These are phyloP conservation scores for Rhodamnia argentea DNA, from an alignment of 345 rosid genomes.

Conservation along the genomic window DNA sequence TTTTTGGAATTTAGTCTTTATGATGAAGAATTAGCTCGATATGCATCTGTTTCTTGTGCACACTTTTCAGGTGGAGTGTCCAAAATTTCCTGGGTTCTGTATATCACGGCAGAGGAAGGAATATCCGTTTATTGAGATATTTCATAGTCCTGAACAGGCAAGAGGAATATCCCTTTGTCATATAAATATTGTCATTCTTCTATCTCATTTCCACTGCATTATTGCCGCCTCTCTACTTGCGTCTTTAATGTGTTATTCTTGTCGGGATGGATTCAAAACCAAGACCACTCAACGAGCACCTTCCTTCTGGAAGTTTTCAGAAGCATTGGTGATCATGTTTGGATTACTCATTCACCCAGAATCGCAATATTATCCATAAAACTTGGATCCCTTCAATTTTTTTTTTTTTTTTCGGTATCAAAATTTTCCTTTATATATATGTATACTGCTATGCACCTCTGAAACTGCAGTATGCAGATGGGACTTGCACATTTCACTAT, in stretches of 20 bases:
- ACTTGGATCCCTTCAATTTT: background rate
- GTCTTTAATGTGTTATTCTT: background rate
- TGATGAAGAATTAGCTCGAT: background rate
- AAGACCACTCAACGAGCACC: background rate
- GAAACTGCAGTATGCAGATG: background rate
- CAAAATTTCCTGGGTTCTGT: conserved; percentile 96
- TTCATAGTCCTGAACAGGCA: conserved; percentile 86
- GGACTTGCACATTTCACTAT: background rate
- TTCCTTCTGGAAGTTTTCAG: background rate
- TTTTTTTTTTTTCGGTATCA: background rate
- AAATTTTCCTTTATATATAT: background rate
- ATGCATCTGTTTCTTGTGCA: conserved; percentile 2
- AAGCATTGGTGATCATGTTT: background rate
- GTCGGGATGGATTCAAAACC: background rate
- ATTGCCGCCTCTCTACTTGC: background rate
- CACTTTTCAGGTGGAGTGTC: conserved; percentile 84
- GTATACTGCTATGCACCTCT: background rate
- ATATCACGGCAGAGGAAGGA: conserved; percentile 78
- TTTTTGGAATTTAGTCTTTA: background rate
- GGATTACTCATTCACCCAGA: background rate
- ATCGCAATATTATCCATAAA: background rate
- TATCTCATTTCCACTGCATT: background rate
- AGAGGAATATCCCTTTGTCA: background rate
- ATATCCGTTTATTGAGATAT: conserved; percentile 86
- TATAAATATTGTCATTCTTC: background rate